phyloP scores from a whole-genome alignment of 2,329 filamentous ascomycete species.

The Ceratocystis colombiana region DNA sequence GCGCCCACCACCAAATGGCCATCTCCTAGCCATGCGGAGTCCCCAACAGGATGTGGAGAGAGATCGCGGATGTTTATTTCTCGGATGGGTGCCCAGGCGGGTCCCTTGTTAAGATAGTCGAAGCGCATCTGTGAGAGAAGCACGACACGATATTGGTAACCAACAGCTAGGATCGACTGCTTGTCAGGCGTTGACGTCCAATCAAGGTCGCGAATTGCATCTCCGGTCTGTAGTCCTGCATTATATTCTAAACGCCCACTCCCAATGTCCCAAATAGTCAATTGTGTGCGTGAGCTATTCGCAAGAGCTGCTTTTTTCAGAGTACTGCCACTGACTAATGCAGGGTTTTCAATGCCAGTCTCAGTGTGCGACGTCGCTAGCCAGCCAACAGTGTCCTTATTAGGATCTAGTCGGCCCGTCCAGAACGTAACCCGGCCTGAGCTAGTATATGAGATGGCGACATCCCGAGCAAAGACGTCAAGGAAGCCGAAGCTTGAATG shows the following conservation, averaged over 20 bases:
- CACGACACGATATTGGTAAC: slow-evolving; percentile 75
- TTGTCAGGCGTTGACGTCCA: slow-evolving; percentile 88
- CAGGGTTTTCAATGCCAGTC: slow-evolving; percentile 61
- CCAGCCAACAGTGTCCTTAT: slow-evolving; percentile 61
- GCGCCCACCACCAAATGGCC: slow-evolving; percentile 79
- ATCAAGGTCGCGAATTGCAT: slow-evolving; percentile 75
- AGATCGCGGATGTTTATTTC: slow-evolving; percentile 72
- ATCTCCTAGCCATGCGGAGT: slow-evolving; percentile 81
- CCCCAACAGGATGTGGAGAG: slow-evolving; percentile 82
- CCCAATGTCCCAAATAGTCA: slow-evolving; percentile 87
- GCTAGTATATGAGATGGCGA: slow-evolving; percentile 74
- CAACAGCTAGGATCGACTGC: slow-evolving; percentile 83
- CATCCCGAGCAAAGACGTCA: slow-evolving; percentile 75
- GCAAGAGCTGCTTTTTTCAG: slow-evolving; percentile 80
- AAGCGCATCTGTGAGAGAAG: slow-evolving; percentile 81
- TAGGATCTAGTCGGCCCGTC: slow-evolving; percentile 63
- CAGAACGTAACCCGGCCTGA: slow-evolving; percentile 69
- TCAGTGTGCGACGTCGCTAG: slow-evolving; percentile 71
- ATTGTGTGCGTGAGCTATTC: slow-evolving; percentile 57
- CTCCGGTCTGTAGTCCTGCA: slow-evolving; percentile 60
- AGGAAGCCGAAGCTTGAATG: slow-evolving; percentile 66
- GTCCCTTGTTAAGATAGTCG: slow-evolving; percentile 77
- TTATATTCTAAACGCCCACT: slow-evolving; percentile 73
- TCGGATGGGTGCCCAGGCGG: slow-evolving; percentile 78
- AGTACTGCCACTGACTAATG: slow-evolving; percentile 73